A percentile compares a stretch with the other conserved stretches of the same genome.
These are phyloP conservation scores for Saccharomycopsis fibuligera DNA, from an alignment of 805 yeast species.

Conservation along the genomic window DNA sequence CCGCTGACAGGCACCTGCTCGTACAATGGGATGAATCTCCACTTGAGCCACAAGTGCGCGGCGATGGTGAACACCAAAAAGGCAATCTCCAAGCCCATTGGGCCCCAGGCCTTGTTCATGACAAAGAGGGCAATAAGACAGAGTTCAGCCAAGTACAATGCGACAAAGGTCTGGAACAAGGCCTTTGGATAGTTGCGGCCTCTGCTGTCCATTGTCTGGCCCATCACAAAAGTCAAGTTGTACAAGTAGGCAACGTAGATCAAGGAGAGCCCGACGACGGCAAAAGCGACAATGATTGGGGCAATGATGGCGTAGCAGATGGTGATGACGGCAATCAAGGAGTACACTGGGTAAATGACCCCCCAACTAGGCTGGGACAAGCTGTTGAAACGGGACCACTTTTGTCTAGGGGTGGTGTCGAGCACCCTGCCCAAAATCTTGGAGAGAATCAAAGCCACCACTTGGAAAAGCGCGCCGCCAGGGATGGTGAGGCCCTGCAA, in stretches of 20 bases:
- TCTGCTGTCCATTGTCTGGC: constrained; percentile 54
- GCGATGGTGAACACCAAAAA: constrained; percentile 50
- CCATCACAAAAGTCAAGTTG: constrained; percentile 56
- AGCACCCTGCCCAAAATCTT: constrained; percentile 64
- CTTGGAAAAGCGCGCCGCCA: constrained; percentile 70
- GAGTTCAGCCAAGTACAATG: constrained; percentile 63
- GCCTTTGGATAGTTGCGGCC: constrained; percentile 73
- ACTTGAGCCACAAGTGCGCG: constrained; percentile 52
- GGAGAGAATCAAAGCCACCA: constrained; percentile 65
- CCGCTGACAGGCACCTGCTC: constrained; percentile 68
- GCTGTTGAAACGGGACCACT: constrained; percentile 70
- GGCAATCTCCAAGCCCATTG: constrained; percentile 64
- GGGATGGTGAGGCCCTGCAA: constrained; percentile 76
- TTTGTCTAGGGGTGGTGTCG: constrained; percentile 86
- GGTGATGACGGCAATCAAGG: constrained; percentile 66
- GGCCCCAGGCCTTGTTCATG: constrained; percentile 74
- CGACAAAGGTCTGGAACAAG: constrained; percentile 65
- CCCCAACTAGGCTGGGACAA: constrained; percentile 76
- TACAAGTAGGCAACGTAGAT: constrained; percentile 59
- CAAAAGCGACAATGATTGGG: constrained; percentile 64
- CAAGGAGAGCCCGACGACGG: constrained; percentile 50
- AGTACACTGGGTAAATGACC: constrained; percentile 69
- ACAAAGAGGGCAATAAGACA: constrained; percentile 68
- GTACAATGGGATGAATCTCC: constrained; percentile 54
- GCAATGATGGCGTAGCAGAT: constrained; percentile 74